Conservation (phyloP, 176 grass and related monocot genomes). For the Rhipidocladum racemiflorum region DNA sequence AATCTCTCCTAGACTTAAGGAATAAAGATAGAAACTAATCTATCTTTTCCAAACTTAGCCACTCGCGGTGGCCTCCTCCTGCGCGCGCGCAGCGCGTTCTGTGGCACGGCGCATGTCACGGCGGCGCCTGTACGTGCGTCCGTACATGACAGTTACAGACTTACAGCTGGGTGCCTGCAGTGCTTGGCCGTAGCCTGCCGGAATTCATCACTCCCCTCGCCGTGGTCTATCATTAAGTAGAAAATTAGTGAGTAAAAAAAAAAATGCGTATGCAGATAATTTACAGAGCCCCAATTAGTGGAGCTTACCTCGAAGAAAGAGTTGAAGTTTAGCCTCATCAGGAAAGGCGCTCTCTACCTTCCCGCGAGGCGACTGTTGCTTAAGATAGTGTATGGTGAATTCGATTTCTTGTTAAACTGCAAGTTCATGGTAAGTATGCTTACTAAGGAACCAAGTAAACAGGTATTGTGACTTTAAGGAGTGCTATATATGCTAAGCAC, state of each 20-base stretch:
- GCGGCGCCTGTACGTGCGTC: too few relatives aligned
- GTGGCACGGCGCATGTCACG: too few relatives aligned
- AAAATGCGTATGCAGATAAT: not conserved
- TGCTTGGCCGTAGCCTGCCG: conserved; percentile 46
- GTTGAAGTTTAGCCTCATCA: conserved; percentile 94
- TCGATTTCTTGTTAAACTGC: conserved; percentile 93
- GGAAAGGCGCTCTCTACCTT: conserved; percentile 84
- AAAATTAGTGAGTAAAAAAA: not conserved
- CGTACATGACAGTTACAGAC: too few relatives aligned
- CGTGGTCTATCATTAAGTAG: conserved; percentile 44
- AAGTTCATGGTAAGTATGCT: conserved; percentile 3
- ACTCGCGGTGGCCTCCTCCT: too few relatives aligned
- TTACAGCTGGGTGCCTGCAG: conserved; percentile 24
- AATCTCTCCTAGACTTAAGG: too few relatives aligned
- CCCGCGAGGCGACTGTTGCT: conserved; percentile 83
- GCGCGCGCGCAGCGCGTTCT: too few relatives aligned
- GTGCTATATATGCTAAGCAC: not conserved
- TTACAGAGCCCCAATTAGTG: not conserved
- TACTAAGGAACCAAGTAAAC: conserved; percentile 13
- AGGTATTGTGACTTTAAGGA: not conserved
- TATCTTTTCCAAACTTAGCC: too few relatives aligned
- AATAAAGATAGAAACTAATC: too few relatives aligned
- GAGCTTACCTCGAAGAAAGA: conserved; percentile 83
- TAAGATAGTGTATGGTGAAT: conserved; percentile 95
- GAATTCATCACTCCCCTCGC: conserved; percentile 86